Percentiles rank a stretch among this genome's conserved stretches.
phyloP scores from a whole-genome alignment of 352 stramenopile genomes.

The Phytophthora quininea region DNA sequence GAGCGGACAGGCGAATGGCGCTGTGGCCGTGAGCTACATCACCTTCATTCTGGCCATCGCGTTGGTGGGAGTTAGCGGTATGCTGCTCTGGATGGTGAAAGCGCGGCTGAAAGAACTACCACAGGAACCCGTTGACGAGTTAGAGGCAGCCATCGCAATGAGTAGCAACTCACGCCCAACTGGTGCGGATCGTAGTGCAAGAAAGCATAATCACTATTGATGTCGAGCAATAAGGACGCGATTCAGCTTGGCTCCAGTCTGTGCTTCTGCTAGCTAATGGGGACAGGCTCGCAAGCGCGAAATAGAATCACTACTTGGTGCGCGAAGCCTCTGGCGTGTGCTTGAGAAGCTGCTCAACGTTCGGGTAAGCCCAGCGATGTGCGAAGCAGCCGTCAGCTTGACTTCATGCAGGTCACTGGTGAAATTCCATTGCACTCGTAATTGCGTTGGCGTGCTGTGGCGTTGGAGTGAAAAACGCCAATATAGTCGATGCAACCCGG shows the following conservation, averaged over 20 bases:
- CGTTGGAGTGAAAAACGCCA: too few relatives aligned
- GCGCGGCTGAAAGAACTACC: slow-evolving; percentile 60
- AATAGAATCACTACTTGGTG: background rate
- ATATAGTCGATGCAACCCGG: too few relatives aligned
- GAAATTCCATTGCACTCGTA: too few relatives aligned
- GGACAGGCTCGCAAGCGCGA: background rate
- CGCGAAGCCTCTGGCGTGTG: background rate
- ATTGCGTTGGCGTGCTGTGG: too few relatives aligned
- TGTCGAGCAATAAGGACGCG: slow-evolving; percentile 22
- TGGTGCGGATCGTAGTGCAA: slow-evolving; percentile 22
- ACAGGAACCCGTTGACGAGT: slow-evolving; percentile 37
- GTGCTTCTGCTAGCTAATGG: background rate
- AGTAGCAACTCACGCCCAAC: slow-evolving; percentile 30
- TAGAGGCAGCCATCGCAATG: slow-evolving; percentile 40
- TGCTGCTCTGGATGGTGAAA: slow-evolving; percentile 79
- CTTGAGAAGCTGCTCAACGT: too few relatives aligned
- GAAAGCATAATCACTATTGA: slow-evolving; percentile 37
- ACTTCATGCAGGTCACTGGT: too few relatives aligned
- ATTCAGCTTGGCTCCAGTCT: slow-evolving; percentile 8
- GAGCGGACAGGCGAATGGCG: slow-evolving; percentile 75
- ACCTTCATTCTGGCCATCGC: slow-evolving; percentile 76
- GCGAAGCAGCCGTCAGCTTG: too few relatives aligned
- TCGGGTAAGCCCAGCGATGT: background rate
- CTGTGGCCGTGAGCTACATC: slow-evolving; percentile 79
- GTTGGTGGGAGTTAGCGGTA: slow-evolving; percentile 67